Conservation (phyloP, 2,329 filamentous ascomycete species). For the Fusarium tanahbumbuense region DNA sequence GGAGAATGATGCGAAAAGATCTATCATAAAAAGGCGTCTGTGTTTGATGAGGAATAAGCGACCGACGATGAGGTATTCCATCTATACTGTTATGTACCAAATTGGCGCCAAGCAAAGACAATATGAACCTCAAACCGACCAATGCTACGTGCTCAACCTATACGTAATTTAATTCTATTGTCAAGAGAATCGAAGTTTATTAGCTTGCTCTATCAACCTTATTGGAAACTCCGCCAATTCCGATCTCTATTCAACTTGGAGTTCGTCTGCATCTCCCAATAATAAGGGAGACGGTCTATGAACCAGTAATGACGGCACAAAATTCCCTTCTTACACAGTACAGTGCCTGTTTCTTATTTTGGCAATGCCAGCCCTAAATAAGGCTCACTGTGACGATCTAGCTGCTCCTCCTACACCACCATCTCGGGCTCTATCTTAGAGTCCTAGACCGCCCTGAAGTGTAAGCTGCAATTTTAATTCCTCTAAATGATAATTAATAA, state of each 20-base stretch:
- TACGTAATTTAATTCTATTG: conserved; percentile 1
- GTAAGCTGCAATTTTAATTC: conserved; percentile 7
- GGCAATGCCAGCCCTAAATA: conserved; percentile 30
- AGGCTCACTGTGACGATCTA: conserved; percentile 26
- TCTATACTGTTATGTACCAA: not conserved
- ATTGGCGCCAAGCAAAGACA: conserved; percentile 1
- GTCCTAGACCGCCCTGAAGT: conserved; percentile 1
- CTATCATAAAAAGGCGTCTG: not conserved
- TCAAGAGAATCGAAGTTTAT: conserved; percentile 3
- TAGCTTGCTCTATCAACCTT: conserved; percentile 20
- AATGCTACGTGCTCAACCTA: not conserved
- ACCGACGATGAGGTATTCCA: too few species aligned
- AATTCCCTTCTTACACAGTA: conserved; percentile 16
- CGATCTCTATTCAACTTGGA: conserved; percentile 20
- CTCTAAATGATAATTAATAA: not conserved
- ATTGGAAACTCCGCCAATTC: conserved; percentile 1
- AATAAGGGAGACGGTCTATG: not conserved
- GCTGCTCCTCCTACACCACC: conserved; percentile 19
- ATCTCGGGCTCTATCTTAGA: not conserved
- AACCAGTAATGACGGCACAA: conserved; percentile 1
- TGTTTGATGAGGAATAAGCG: not conserved
- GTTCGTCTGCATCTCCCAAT: not conserved
- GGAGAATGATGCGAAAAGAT: conserved; percentile 4
- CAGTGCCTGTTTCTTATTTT: conserved; percentile 11
- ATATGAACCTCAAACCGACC: not conserved